These are phyloP conservation scores for Plenodomus biglobosus DNA, from an alignment of 2,329 filamentous ascomycete genomes.

Conservation along the genomic window DNA sequence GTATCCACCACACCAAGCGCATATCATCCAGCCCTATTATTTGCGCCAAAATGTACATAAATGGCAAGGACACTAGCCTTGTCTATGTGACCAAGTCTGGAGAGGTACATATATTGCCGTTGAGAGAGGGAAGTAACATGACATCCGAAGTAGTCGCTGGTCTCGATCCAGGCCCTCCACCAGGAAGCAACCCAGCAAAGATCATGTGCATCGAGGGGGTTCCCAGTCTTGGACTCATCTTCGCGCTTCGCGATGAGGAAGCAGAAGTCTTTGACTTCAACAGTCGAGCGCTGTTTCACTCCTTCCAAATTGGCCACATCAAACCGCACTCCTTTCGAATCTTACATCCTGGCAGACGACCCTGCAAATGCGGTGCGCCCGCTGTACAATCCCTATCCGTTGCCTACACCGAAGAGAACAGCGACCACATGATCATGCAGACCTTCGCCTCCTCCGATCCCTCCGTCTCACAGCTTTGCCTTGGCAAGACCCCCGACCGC, in stretches of 20 bases:
- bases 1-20: conserved; percentile 34
- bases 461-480: conserved; percentile 58
- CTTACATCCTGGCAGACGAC: conserved; percentile 57
- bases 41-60: conserved; percentile 32
- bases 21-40: conserved; percentile 31
- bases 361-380: conserved; percentile 56
- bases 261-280: conserved; percentile 64
- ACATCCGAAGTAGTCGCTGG: conserved; percentile 39
- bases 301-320: conserved; percentile 62
- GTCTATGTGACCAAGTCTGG: conserved; percentile 40
- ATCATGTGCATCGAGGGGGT: conserved; percentile 62
- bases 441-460: conserved; percentile 60
- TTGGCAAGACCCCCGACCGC: conserved; percentile 50
- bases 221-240: conserved; percentile 60
- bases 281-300: conserved; percentile 60
- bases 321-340: conserved; percentile 62
- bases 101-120: conserved; percentile 37
- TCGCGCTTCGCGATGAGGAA: conserved; percentile 59
- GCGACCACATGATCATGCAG: conserved; percentile 65
- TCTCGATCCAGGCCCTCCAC: conserved; percentile 39
- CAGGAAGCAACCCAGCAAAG: conserved; percentile 46
- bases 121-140: conserved; percentile 26
- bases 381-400: conserved; percentile 66
- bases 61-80: conserved; percentile 31
- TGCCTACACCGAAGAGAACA: conserved; percentile 62